These are phyloP conservation scores for Coffea canephora DNA, from an alignment of 257 asterid species.

Conservation along the genomic window DNA sequence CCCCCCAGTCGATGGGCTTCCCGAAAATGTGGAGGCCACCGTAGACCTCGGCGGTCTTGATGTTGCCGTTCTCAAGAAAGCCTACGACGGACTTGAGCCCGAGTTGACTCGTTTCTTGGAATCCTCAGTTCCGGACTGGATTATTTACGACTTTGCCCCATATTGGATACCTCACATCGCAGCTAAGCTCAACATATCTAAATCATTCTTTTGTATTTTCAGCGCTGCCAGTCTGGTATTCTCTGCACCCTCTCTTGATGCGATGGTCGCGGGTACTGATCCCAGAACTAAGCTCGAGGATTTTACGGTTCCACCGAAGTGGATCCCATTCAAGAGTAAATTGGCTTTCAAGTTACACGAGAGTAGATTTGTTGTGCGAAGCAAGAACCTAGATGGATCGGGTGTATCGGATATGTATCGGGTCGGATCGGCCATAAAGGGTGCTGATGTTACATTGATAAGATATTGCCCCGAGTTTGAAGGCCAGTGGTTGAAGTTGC, in stretches of 20 bases:
- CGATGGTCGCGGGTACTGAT: background rate
- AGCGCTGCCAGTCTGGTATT: background rate
- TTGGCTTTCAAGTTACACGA: conserved; percentile 8
- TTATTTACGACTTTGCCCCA: conserved; percentile 26
- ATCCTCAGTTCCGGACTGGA: conserved; percentile 19
- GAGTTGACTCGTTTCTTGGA: conserved; percentile 15
- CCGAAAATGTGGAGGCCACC: conserved; percentile 35
- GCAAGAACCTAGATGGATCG: background rate
- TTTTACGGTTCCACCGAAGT: conserved; percentile 14
- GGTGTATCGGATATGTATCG: conserved; percentile 13
- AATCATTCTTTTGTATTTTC: conserved; percentile 6
- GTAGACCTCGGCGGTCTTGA: conserved; percentile 13
- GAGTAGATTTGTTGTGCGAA: background rate
- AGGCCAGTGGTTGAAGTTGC: conserved; percentile 10
- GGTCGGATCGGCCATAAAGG: background rate
- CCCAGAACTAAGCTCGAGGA: conserved; percentile 9
- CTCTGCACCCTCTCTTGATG: background rate
- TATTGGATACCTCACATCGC: conserved; percentile 25
- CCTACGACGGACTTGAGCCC: conserved; percentile 25
- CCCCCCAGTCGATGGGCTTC: conserved; percentile 25
- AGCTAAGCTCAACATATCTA: background rate
- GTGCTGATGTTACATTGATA: background rate
- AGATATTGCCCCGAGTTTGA: conserved; percentile 8
- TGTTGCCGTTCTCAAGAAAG: conserved; percentile 20
- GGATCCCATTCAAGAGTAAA: conserved; percentile 27